These are phyloP conservation scores for Penicillium hordei DNA, from an alignment of 2,329 filamentous ascomycete genomes.

Conservation along the genomic window DNA sequence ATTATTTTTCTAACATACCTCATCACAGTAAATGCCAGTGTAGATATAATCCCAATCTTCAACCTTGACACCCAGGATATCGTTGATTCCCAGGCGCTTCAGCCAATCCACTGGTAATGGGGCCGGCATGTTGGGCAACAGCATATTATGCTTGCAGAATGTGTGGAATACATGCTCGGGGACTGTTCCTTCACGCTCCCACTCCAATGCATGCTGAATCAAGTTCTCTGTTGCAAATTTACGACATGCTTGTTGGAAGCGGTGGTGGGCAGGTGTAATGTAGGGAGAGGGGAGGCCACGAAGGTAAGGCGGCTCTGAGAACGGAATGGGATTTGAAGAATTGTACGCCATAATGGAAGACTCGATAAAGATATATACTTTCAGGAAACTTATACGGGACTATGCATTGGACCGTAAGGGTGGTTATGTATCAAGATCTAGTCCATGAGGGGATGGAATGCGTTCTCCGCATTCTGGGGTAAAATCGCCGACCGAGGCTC, in stretches of 20 bases:
- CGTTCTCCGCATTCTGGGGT: constrained; percentile 18
- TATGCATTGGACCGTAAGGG: not conserved
- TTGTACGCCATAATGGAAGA: constrained; percentile 29
- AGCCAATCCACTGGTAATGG: constrained; percentile 69
- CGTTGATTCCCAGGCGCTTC: constrained; percentile 63
- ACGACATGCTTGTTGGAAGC: constrained; percentile 67
- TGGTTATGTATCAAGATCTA: not conserved
- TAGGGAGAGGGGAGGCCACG: constrained; percentile 69
- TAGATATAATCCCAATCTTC: constrained; percentile 75
- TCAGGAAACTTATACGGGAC: not conserved
- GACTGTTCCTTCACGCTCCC: constrained; percentile 65
- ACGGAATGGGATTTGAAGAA: constrained; percentile 54
- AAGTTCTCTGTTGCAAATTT: constrained; percentile 66
- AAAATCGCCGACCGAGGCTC: constrained; percentile 12
- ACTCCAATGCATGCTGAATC: constrained; percentile 63
- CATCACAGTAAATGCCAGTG: constrained; percentile 67
- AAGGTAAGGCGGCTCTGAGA: constrained; percentile 72
- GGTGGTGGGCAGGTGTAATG: constrained; percentile 64
- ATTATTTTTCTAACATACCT: constrained; percentile 41
- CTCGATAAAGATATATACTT: not conserved
- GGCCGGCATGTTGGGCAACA: constrained; percentile 68
- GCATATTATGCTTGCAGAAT: constrained; percentile 66
- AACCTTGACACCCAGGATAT: constrained; percentile 66
- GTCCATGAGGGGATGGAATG: not conserved
- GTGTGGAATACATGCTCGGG: constrained; percentile 63